Evolutionary conservation across 1,139 yeast genomes (phyloP), one percentile per base, ranked within the genome.

Genomic region (Suhomyces coccinellae): DNA sequence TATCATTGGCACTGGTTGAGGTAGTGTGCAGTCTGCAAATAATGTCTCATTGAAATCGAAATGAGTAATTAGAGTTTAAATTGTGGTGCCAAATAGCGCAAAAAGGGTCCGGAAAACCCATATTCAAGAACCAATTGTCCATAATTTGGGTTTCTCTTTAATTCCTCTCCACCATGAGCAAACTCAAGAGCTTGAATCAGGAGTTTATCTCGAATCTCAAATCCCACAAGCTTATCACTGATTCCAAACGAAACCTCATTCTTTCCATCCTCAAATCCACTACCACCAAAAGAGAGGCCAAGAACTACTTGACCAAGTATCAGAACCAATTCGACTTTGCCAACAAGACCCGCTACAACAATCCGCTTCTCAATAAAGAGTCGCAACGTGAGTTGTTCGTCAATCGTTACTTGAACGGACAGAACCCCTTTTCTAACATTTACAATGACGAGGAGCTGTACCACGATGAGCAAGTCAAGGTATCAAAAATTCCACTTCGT

Each of bases 221-320:
- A 44, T 59, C 67, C 4, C 73, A 71, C 45, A 57, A 63, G 44
- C 41, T 53, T 11, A 54, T 56, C 12, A 72, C 78, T 7, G 68
- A 65, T 50, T 67, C 73, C 27, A 74, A 73, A 47, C 54, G 79
- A 38, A 82, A 82, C 49, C 63, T 86, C 40, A 82, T 85, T n/a
- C 65, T 85, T 17, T 81, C 89, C 5, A 84, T 86, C 27, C 66
- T 86, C 43, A 82, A 79, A 54, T 82, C 89, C 6, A 84, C 95
- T 6, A 86, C 91, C 11, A 85, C 93, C 1, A 85, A 84, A 59
- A 63, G 95, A 52, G 95, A 86, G 58, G 88, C 89, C 3, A 72
- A 74, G 51, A 82, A 81, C 48, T 86, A 85, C 56, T 62, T 86
- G 40, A 66, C 75, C 33, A 85, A 83, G 61, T 86, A 86, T 54